Conservation (phyloP, 371 early-diverging fungal species). For the Apophysomyces trapeziformis region DNA sequence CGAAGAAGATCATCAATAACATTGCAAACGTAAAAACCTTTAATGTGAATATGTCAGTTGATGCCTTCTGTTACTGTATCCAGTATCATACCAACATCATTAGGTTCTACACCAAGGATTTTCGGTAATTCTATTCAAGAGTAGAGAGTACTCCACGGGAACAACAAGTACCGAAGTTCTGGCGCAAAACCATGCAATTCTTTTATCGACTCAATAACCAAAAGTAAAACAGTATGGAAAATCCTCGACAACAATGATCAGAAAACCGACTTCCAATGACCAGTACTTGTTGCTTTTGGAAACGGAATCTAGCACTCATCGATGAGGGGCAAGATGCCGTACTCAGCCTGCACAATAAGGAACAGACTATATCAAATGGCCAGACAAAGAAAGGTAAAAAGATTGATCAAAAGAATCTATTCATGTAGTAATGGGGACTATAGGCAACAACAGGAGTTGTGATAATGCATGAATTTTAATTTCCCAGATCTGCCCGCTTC, state of each 20-base stretch:
- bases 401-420: too few species aligned
- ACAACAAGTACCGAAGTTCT: slow-evolving; percentile 1
- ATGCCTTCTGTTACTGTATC: slow-evolving; percentile 12
- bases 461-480: too few species aligned
- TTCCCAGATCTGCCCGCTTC: too few species aligned
- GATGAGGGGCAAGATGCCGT: neutral
- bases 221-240: neutral
- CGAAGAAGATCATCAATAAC: slow-evolving; percentile 9
- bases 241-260: neutral
- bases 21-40: slow-evolving; percentile 3
- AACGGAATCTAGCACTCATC: neutral
- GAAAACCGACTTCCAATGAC: neutral
- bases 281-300: neutral
- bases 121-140: neutral
- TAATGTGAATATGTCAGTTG: neutral
- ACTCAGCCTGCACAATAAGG: neutral
- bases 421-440: too few species aligned
- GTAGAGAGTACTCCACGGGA: slow-evolving; percentile 5
- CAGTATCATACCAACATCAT: neutral
- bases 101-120: slow-evolving; percentile 4
- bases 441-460: too few species aligned
- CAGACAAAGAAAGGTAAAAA: neutral
- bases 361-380: neutral
- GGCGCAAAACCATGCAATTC: neutral
- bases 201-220: neutral